Conservation (phyloP, 1,139 yeast genomes). For the Kazachstania sp. region DNA sequence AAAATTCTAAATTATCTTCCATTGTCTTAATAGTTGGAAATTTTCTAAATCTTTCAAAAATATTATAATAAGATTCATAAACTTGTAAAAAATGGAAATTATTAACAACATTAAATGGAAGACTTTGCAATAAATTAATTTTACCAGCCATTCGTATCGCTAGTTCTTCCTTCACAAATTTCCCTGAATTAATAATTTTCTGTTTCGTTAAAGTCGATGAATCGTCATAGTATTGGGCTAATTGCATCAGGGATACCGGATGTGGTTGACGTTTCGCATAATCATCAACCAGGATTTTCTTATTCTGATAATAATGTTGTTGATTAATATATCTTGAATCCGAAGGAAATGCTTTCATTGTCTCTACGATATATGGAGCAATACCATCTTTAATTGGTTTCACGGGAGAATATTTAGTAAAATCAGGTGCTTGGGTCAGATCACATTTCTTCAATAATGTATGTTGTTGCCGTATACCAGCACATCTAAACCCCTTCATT, state of each 20-base stretch:
- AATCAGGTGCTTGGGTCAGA: constrained; percentile 27
- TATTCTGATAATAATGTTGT: constrained; percentile 83
- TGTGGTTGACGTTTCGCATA: constrained; percentile 66
- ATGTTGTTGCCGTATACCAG: constrained; percentile 11
- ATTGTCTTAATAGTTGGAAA: constrained; percentile 57
- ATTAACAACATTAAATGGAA: constrained; percentile 78
- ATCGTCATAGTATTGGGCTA: constrained; percentile 81
- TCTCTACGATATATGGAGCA: constrained; percentile 26
- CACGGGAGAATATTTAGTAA: constrained; percentile 28
- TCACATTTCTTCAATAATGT: constrained; percentile 12
- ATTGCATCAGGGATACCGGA: constrained; percentile 78
- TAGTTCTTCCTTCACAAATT: constrained; percentile 76
- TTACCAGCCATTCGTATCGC: constrained; percentile 79
- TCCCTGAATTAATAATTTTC: constrained; percentile 73
- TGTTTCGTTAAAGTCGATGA: constrained; percentile 50
- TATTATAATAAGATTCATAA: constrained; percentile 79
- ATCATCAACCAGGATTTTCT: constrained; percentile 46
- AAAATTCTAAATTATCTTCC: constrained; percentile 67
- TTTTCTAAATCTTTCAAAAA: constrained; percentile 76
- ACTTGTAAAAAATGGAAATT: constrained; percentile 80
- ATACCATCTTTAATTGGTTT: constrained; percentile 26
- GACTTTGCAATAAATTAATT: constrained; percentile 64
- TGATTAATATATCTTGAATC: constrained; percentile 35
- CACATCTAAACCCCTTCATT: background rate
- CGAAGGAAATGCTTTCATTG: constrained; percentile 26